Base-by-base conservation (phyloP, 208 protist species). In the Naegleria fowleri region DNA sequence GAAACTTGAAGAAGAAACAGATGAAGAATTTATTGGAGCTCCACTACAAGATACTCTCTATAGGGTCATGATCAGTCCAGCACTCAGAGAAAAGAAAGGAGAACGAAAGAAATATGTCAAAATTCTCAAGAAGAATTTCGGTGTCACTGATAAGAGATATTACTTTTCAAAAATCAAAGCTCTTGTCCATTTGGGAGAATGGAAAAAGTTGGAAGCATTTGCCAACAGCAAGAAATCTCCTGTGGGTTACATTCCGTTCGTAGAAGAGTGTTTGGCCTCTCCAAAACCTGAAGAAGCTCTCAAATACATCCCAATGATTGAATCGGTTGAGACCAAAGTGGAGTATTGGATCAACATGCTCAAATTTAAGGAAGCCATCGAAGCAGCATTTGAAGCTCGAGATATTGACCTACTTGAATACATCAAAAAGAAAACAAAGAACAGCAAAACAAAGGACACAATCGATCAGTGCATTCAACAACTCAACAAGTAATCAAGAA, bases 211-310 rank as follows among this genome's bases (percentile, higher is more conserved):
- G 15, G 43, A 59, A 43, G 58, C 11, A 48, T 90, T 90, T 83
- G 89, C 51, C 0, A 33, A n/a, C n/a, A 25, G 7, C 13, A 83
- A 51, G 19, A 48, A 25, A 40, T 85, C 91, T 36, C 91, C 91
- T 48, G 90, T 92, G n/a, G 91, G 91, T 48, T 92, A 90, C 29
- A 51, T 33, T 25, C 90, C 90, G 16, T 91, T 91, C 48, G 52
- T 52, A 22, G 90, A 91, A 52, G 51, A 36, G 3, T 85, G 90
- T 84, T 55, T 91, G 7, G 38, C 11, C 22, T 5, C 7, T 15
- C 11, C 11, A 9, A 91, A 86, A 33, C 6, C 11, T 22, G 7
- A 33, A 33, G 52, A 91, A 75, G 90, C 90, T 22, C 5, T 52
- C 9, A 91, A 91, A 22, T 91, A 55, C 40, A 84, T 91, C 79